Evolutionary conservation across 2,329 filamentous ascomycete genomes (phyloP).

Genomic region (Trichophyton equinum): DNA sequence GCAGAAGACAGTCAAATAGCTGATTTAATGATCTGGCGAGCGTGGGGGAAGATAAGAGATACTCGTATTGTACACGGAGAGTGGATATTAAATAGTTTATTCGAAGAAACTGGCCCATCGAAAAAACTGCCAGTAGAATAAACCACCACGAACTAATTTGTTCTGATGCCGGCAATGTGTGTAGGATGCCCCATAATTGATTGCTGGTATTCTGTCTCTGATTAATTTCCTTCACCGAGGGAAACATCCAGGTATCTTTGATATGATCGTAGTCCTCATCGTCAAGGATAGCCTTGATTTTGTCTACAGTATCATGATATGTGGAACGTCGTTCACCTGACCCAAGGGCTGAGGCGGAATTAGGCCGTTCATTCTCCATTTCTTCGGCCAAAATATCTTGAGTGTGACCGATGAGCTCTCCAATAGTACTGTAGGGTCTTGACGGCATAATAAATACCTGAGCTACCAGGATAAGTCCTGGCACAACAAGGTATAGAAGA

Average conservation of each 20-base stretch:
- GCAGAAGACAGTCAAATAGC: constrained; percentile 73
- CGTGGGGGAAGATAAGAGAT: constrained; percentile 51
- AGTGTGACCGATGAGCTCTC: constrained; percentile 65
- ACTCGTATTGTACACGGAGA: constrained; percentile 66
- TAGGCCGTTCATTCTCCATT: constrained; percentile 25
- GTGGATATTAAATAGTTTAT: constrained; percentile 89
- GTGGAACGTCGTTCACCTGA: background rate
- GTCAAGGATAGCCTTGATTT: constrained; percentile 47
- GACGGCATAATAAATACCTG: constrained; percentile 62
- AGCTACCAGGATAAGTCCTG: constrained; percentile 49
- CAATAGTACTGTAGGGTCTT: constrained; percentile 71
- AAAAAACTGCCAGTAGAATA: constrained; percentile 66
- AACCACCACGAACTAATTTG: constrained; percentile 80
- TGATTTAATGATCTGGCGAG: constrained; percentile 60
- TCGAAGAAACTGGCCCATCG: constrained; percentile 57
- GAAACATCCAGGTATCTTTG: background rate
- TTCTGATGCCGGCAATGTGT: constrained; percentile 54
- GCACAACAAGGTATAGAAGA: constrained; percentile 57
- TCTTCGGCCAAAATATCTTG: constrained; percentile 45
- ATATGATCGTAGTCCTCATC: constrained; percentile 9
- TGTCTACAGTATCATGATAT: constrained; percentile 35
- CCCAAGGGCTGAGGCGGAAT: background rate
- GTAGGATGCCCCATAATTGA: constrained; percentile 67
- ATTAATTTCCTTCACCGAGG: constrained; percentile 31
- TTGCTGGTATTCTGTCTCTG: constrained; percentile 59